Conservation (phyloP, 768 basidiomycete genomes). For the Crassisporium funariophilum region DNA sequence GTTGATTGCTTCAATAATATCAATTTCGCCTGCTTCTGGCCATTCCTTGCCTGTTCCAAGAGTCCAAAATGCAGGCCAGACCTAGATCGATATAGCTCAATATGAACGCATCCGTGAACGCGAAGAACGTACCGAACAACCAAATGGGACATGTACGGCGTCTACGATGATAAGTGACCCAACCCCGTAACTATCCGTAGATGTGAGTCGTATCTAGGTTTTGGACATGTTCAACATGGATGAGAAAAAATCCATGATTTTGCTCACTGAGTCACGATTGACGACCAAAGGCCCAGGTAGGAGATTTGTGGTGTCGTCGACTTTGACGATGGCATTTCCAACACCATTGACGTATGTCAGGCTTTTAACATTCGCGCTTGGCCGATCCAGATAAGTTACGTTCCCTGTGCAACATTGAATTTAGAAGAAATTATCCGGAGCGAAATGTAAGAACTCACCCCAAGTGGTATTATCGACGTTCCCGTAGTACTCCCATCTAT, state of each 20-base stretch:
- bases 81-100: conserved; percentile 27
- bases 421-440: background rate
- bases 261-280: conserved; percentile 48
- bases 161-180: conserved; percentile 50
- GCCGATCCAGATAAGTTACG: conserved; percentile 56
- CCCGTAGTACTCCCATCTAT: conserved; percentile 57
- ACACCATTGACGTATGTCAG: conserved; percentile 62
- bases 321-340: conserved; percentile 70
- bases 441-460: conserved; percentile 27
- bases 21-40: conserved; percentile 53
- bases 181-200: conserved; percentile 41
- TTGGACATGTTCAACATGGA: background rate
- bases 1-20: conserved; percentile 86
- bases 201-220: conserved; percentile 48
- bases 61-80: conserved; percentile 56
- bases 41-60: conserved; percentile 40
- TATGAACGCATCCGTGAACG: background rate
- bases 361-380: conserved; percentile 45
- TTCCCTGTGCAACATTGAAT: conserved; percentile 48
- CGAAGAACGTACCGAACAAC: conserved; percentile 47
- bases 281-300: conserved; percentile 23
- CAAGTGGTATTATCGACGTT: conserved; percentile 48
- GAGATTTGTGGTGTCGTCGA: conserved; percentile 69
- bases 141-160: conserved; percentile 49
- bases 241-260: background rate